Percentiles rank a stretch among this genome's conserved stretches.
Evolutionary conservation across 441 rosid species (phyloP).

Genomic region (Erodium chrysanthum): DNA sequence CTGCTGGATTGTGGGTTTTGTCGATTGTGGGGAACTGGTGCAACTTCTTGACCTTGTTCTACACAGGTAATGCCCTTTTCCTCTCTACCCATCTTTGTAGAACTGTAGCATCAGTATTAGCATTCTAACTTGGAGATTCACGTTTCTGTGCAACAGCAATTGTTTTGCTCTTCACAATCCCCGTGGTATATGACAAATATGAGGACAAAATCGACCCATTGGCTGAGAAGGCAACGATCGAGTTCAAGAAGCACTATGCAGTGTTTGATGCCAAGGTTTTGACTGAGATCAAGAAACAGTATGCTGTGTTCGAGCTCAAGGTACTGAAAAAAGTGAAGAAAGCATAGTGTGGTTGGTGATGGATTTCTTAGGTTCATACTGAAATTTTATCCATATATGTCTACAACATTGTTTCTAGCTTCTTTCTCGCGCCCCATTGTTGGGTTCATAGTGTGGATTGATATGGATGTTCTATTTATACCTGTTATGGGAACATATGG

Average conservation of each 20-base stretch:
- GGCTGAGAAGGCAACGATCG: conserved; percentile 58
- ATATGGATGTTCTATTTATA: no score
- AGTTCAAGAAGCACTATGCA: conserved; percentile 68
- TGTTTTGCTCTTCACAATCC: conserved; percentile 64
- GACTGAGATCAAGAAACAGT: conserved; percentile 13
- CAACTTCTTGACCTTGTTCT: conserved; percentile 70
- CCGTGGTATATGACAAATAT: conserved; percentile 71
- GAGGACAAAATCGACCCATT: conserved; percentile 69
- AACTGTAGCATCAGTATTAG: neutral
- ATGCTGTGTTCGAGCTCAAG: neutral
- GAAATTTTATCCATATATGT: no score
- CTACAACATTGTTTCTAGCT: no score
- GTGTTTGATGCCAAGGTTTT: conserved; percentile 64
- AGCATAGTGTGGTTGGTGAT: neutral
- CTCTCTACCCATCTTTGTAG: neutral
- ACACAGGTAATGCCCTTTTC: conserved; percentile 39
- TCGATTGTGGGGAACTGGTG: conserved; percentile 60
- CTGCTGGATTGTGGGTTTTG: conserved; percentile 66
- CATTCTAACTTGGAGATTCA: neutral
- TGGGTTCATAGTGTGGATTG: no score
- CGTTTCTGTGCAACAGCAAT: conserved; percentile 39
- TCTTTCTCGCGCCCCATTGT: no score
- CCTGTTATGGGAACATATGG: no score
- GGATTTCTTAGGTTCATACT: neutral
- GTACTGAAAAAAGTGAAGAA: neutral